Base-by-base conservation (phyloP, 768 basidiomycete species). In the Hysterangium stoloniferum region DNA sequence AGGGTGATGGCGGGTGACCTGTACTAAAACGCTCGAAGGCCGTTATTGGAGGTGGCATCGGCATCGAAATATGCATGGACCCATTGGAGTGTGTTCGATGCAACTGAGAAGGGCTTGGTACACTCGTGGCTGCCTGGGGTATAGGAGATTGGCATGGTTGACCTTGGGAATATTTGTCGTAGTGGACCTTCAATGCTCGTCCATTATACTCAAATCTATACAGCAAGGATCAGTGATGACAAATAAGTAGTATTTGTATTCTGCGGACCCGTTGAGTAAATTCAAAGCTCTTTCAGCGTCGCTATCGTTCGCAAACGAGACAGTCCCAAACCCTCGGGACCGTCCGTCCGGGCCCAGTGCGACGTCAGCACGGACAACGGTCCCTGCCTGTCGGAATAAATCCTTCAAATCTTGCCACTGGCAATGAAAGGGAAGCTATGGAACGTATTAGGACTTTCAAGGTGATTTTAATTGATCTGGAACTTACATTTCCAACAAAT, bases 401-500 rank as follows among this genome's bases (percentile, higher is more conserved):
- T 97, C 94, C 66, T 98, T 97, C 37, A 99, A 75, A 62, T 98
- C 95, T 66, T 97, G 95, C 95, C 95, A 99, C 68, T 93, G 91
- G 58, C 84, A 86, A 59, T 93, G 91, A 67, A 92, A 93, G 0
- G 91, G 91, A 13, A 94, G 77, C 89, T 92, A 53, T 12, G 41
- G 43, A 15, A 22, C 9, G 29, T 41, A 41, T 12, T 20, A 25
- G 28, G 28, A 13, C 17, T 12, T 22, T 42, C 15, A 48, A 38
- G 20, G 27, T 48, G 17, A 37, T 54, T 42, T 45, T 32, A 24
- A 15, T 13, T 12, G 25, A 4, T n/a, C 29, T 13, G 48, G 27
- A 52, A 77, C 85, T 63, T 62, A 92, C 89, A 66, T 95, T 95
- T 49, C 89, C 90, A 29, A 95, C 86, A 60, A 94, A 92, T 15